Evolutionary conservation across 306 rosid genomes (phyloP), one percentile per base, ranked within the genome.

Genomic region (Boehmeria nivea): DNA sequence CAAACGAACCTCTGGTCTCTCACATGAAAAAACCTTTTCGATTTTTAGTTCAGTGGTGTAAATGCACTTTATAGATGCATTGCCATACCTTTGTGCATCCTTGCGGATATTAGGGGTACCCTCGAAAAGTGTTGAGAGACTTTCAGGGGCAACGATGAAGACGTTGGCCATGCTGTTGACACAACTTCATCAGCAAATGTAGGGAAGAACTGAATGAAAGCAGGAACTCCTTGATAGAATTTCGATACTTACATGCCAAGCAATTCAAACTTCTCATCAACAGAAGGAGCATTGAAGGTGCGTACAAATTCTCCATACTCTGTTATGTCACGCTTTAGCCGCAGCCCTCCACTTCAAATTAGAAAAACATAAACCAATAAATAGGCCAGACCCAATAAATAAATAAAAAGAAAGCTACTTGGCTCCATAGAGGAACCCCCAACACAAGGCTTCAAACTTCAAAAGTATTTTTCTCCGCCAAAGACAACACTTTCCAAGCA

Each of bases 141-240:
- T 93, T 83, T 93, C 99, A 22, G 96, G 99, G 69, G 99, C 99
- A 54, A 93, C 99, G 59, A 93, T 93, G 51, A 93, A 93, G 78
- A 85, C 96, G 75, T 93, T 88, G 74, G 99, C 99, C 95, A 85
- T 67, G 70, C 99, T 93, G 83, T 54, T 70, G 25, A 51, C 68
- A 40, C 15, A 71, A 20, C 22, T 15, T 40, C 67, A 78, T 57
- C 65, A 75, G 60, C 61, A 57, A 61, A 67, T 64, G 18, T 10
- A 50, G 51, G 37, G 18, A 12, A 43, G 25, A 55, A 16, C 13
- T n/a, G 12, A 60, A 3, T 56, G 20, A 28, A 69, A 70, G 25
- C 34, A 25, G 64, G 51, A 69, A 65, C 23, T 15, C 5, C 6
- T 22, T 27, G 26, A 64, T 28, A 40, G 23, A 37, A 34, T 8